Evolutionary conservation across 177 flowering plant genomes (phyloP).

Genomic region (Vitis hybrid): DNA sequence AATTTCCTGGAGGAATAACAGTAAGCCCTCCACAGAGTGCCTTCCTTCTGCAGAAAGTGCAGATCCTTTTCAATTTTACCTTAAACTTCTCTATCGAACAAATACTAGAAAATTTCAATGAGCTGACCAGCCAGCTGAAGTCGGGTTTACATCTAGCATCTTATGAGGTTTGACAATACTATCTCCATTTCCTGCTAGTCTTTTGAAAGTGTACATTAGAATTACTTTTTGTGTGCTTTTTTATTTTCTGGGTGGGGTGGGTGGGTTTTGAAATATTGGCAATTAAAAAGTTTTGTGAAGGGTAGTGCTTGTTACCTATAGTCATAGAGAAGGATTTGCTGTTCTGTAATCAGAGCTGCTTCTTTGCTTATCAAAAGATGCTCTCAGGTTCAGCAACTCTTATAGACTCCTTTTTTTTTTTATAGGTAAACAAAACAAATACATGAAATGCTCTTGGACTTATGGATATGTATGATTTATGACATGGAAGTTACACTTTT

Average conservation of each 20-base stretch:
- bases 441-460: too few relatives aligned
- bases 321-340: too few relatives aligned
- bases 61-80: constrained; percentile 75
- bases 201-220: not conserved
- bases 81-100: constrained; percentile 74
- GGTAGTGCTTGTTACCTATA: too few relatives aligned
- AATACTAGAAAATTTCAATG: constrained; percentile 58
- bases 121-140: constrained; percentile 66
- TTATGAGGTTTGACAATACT: constrained; percentile 57
- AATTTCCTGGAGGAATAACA: constrained; percentile 79
- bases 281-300: too few relatives aligned
- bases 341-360: too few relatives aligned
- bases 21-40: constrained; percentile 66
- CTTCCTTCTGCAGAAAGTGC: constrained; percentile 72
- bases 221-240: not conserved
- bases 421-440: too few relatives aligned
- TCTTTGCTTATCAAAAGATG: too few relatives aligned
- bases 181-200: not conserved
- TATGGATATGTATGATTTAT: not conserved
- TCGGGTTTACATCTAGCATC: constrained; percentile 61
- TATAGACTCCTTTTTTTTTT: too few relatives aligned
- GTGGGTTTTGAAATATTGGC: not conserved
- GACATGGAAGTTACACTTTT: not conserved
- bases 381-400: too few relatives aligned
- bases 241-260: not conserved